Evolutionary conservation across 257 asterid genomes (phyloP).

Genomic region (Paulownia fortunei): DNA sequence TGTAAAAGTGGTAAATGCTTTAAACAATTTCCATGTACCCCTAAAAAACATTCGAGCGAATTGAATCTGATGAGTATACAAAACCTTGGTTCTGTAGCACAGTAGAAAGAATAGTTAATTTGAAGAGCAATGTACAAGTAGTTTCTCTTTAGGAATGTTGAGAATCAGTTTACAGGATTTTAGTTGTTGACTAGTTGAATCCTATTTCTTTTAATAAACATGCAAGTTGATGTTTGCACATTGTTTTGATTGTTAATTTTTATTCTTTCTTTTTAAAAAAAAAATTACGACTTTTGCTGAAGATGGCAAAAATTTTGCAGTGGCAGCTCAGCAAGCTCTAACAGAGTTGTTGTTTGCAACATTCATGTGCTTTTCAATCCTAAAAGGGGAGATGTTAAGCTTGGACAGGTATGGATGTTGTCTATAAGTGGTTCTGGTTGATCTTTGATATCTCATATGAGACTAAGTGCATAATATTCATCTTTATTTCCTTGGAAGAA

Average conservation of each 20-base stretch:
- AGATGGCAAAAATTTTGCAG: constrained; percentile 27
- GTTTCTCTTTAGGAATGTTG: constrained; percentile 3
- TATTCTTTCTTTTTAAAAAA: background rate
- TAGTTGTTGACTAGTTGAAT: background rate
- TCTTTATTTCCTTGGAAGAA: constrained; percentile 19
- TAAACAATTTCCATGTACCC: background rate
- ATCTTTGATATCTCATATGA: constrained; percentile 22
- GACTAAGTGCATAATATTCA: constrained; percentile 10
- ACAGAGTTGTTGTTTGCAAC: constrained; percentile 86
- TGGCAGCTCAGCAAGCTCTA: constrained; percentile 56
- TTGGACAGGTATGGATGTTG: constrained; percentile 79
- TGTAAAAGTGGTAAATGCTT: background rate
- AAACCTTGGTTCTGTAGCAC: constrained; percentile 2
- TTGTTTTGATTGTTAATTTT: background rate
- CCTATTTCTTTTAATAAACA: background rate
- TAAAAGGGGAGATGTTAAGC: constrained; percentile 92
- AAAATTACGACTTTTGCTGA: constrained; percentile 24
- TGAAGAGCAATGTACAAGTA: background rate
- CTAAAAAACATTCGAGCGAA: background rate
- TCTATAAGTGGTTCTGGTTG: constrained; percentile 18
- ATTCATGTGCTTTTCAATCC: constrained; percentile 98
- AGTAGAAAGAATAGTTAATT: background rate
- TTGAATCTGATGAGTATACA: background rate
- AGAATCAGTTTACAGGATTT: background rate
- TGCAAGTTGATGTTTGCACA: background rate